These are phyloP conservation scores for Pseudogymnoascus sp. DNA, from an alignment of 2,329 filamentous ascomycete genomes.

Conservation along the genomic window DNA sequence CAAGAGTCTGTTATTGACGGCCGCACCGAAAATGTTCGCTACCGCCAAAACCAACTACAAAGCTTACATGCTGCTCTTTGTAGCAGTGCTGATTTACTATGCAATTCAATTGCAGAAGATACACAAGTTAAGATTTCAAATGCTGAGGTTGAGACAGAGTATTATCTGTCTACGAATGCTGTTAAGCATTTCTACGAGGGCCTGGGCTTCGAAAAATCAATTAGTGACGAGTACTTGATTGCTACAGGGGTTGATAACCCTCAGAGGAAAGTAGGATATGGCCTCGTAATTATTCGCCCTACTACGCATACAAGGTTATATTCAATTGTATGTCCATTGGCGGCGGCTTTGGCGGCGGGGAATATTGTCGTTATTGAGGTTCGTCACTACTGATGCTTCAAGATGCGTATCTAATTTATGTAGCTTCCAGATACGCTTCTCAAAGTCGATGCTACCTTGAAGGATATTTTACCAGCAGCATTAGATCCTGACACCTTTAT, in stretches of 20 bases:
- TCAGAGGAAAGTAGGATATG: constrained; percentile 28
- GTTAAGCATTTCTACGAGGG: constrained; percentile 33
- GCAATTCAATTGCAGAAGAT: constrained; percentile 34
- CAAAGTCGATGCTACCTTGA: constrained; percentile 33
- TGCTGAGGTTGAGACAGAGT: constrained; percentile 34
- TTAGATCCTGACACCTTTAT: constrained; percentile 42
- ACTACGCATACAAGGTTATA: constrained; percentile 40
- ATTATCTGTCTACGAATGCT: constrained; percentile 31
- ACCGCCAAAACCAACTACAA: constrained; percentile 38
- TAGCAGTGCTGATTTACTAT: constrained; percentile 28
- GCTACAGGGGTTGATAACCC: constrained; percentile 32
- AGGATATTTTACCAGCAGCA: constrained; percentile 30
- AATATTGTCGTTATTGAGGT: constrained; percentile 44
- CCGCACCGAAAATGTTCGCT: constrained; percentile 36
- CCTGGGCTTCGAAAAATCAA: constrained; percentile 31
- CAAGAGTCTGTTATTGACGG: constrained; percentile 33
- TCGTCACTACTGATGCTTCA: constrained; percentile 11
- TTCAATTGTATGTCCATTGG: constrained; percentile 34
- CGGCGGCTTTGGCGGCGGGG: constrained; percentile 40
- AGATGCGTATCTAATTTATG: background rate
- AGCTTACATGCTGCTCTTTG: constrained; percentile 32
- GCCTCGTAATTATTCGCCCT: constrained; percentile 41
- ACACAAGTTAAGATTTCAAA: constrained; percentile 17
- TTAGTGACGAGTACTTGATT: constrained; percentile 35
- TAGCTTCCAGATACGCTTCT: constrained; percentile 16